Conservation (phyloP, 1,284 basidiomycete species). For the Malassezia obtusa region DNA sequence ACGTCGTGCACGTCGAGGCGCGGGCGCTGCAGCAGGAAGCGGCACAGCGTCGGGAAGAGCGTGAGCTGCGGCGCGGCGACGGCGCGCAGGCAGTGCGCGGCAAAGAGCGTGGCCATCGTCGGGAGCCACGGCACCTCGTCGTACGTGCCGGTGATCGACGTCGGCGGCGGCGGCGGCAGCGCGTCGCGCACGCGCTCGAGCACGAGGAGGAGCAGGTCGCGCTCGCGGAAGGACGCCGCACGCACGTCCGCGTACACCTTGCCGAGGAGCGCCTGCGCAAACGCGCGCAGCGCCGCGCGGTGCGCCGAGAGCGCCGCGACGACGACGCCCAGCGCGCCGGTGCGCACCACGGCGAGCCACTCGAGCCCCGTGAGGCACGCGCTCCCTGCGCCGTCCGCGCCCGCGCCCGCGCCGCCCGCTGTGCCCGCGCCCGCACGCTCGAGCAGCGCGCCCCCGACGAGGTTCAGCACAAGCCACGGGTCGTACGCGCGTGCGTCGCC, state of each 20-base stretch:
- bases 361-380: conserved; percentile 56
- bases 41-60: conserved; percentile 66
- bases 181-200: conserved; percentile 57
- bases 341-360: conserved; percentile 77
- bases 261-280: conserved; percentile 51
- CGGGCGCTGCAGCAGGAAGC: conserved; percentile 74
- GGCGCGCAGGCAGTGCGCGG: conserved; percentile 66
- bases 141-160: conserved; percentile 29
- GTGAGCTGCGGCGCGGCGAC: conserved; percentile 70
- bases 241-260: conserved; percentile 48
- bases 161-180: conserved; percentile 14
- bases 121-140: conserved; percentile 53
- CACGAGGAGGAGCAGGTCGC: conserved; percentile 64
- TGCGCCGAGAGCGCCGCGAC: conserved; percentile 66
- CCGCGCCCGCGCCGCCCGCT: neutral
- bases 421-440: conserved; percentile 47
- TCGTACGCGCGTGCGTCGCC: conserved; percentile 56
- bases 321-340: conserved; percentile 66
- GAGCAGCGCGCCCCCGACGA: conserved; percentile 59
- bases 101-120: conserved; percentile 66
- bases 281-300: conserved; percentile 56
- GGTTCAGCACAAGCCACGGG: conserved; percentile 64
- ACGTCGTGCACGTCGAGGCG: conserved; percentile 65
- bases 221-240: conserved; percentile 67
- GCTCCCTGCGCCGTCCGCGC: neutral